Conservation (phyloP, 2,329 filamentous ascomycete genomes). For the Epichloe typhina region DNA sequence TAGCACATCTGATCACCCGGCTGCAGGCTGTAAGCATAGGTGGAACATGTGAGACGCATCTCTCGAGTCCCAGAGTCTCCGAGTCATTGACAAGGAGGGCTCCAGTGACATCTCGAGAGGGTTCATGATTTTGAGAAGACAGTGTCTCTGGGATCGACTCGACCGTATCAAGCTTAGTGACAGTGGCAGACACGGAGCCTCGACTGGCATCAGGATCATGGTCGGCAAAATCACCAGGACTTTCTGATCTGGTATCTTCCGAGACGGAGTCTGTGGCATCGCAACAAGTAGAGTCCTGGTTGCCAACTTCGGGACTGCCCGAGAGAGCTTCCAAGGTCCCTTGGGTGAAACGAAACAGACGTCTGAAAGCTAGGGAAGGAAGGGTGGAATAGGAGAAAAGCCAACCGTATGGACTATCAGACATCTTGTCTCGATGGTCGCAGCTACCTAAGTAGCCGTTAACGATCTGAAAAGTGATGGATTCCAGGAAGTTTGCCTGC, state of each 20-base stretch:
- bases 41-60: background rate
- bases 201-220: background rate
- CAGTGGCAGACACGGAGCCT: background rate
- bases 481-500: background rate
- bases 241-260: background rate
- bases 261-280: background rate
- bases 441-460: background rate
- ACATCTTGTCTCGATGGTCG: conserved; percentile 2
- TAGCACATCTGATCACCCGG: background rate
- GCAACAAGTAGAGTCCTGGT: background rate
- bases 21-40: background rate
- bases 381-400: background rate
- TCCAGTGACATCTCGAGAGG: background rate
- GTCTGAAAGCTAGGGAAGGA: background rate
- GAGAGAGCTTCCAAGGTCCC: background rate
- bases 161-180: background rate
- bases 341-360: background rate
- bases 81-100: background rate
- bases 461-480: background rate
- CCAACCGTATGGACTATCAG: background rate
- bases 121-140: background rate
- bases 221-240: background rate
- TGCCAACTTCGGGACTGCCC: background rate
- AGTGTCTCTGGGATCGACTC: background rate
- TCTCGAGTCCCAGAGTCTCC: background rate